Percentiles rank a stretch among this genome's conserved stretches.
Conservation (phyloP, 306 rosid genomes). For the Rosa persica region DNA sequence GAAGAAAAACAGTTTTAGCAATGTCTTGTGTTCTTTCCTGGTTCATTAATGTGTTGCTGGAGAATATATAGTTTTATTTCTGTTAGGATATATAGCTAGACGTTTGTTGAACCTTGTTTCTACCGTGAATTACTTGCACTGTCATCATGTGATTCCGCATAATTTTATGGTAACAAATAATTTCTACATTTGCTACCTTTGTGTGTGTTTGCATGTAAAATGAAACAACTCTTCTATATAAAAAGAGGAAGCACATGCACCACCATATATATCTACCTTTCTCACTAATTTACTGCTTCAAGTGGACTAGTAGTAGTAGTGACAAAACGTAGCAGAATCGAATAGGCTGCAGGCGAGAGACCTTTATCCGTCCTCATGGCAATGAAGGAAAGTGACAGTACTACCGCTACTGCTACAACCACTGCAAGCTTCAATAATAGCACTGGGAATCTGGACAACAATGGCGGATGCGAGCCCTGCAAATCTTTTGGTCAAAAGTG, state of each 20-base stretch:
- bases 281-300: conserved; percentile 12
- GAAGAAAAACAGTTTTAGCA: not conserved
- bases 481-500: conserved; percentile 69
- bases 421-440: conserved; percentile 1
- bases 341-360: conserved; percentile 7
- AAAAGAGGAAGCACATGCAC: conserved; percentile 4
- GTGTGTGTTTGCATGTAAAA: not conserved
- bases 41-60: not conserved
- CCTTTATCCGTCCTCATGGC: conserved; percentile 38
- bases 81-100: not conserved
- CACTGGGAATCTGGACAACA: conserved; percentile 9
- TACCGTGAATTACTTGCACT: not conserved
- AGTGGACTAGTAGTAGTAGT: conserved; percentile 9
- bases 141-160: not conserved
- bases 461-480: conserved; percentile 46
- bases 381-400: conserved; percentile 40
- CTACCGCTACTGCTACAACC: not conserved
- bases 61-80: not conserved
- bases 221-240: conserved; percentile 1
- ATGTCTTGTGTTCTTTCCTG: not conserved
- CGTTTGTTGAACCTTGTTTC: not conserved
- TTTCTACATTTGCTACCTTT: not conserved
- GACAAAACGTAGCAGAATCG: conserved; percentile 12
- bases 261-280: not conserved
- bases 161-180: not conserved